Conservation (phyloP, 768 basidiomycete genomes). For the Suillus bovinus region DNA sequence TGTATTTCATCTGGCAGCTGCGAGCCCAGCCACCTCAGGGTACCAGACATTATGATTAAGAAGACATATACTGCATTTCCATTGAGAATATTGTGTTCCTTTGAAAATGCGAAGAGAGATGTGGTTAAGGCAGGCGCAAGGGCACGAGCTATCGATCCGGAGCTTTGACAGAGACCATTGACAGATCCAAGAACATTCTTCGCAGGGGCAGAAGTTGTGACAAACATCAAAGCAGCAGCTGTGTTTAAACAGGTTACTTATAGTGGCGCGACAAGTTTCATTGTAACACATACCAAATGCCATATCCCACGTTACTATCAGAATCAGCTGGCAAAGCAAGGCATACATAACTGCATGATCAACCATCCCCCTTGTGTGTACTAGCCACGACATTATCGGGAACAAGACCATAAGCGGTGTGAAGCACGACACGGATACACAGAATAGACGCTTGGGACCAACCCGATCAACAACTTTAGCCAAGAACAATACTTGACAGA, state of each 20-base stretch:
- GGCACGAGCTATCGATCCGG: constrained; percentile 45
- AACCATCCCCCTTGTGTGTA: constrained; percentile 32
- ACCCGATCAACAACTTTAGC: constrained; percentile 39
- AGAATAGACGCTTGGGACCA: constrained; percentile 45
- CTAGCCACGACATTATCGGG: constrained; percentile 45
- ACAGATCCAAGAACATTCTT: constrained; percentile 55
- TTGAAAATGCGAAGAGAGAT: constrained; percentile 54
- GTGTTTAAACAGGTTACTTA: constrained; percentile 10
- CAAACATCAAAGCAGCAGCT: constrained; percentile 55
- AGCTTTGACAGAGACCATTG: constrained; percentile 56
- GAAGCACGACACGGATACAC: constrained; percentile 38
- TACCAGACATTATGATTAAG: constrained; percentile 32
- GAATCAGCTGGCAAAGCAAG: constrained; percentile 29
- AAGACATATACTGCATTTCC: constrained; percentile 53
- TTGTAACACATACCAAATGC: constrained; percentile 37
- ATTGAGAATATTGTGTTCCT: constrained; percentile 46
- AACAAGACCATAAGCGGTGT: constrained; percentile 42
- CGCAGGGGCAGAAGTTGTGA: constrained; percentile 54
- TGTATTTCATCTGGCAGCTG: constrained; percentile 42
- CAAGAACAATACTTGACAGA: constrained; percentile 42
- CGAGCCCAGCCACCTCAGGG: constrained; percentile 34
- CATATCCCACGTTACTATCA: constrained; percentile 39
- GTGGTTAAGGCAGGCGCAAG: constrained; percentile 50
- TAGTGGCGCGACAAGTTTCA: background rate
- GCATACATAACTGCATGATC: constrained; percentile 39